Evolutionary conservation across 306 rosid genomes (phyloP).

Genomic region (Bauhinia variegata): DNA sequence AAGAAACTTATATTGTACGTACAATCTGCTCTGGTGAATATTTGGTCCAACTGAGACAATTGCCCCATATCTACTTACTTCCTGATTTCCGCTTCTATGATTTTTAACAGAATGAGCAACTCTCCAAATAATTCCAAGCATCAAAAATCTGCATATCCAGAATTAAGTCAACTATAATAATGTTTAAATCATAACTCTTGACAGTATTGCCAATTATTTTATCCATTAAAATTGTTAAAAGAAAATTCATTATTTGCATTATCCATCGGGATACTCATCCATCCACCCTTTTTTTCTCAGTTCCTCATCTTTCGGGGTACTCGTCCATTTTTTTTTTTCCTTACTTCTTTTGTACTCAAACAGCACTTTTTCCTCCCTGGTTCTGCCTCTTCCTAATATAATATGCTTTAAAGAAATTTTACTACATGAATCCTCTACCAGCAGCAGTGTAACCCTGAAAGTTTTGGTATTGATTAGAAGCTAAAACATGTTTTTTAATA

Average conservation of each 20-base stretch:
- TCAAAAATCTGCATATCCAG: conserved; percentile 58
- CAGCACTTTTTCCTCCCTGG: not conserved
- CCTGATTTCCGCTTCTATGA: conserved; percentile 37
- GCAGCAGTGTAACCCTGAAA: not conserved
- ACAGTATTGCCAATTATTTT: not conserved
- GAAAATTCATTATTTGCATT: not conserved
- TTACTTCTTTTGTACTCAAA: not conserved
- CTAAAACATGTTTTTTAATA: not conserved
- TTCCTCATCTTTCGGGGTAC: too few relatives aligned
- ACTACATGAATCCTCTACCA: not conserved
- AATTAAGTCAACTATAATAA: conserved; percentile 2
- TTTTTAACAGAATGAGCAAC: conserved; percentile 46
- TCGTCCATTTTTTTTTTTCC: not conserved
- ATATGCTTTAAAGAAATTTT: conserved; percentile 1
- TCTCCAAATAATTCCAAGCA: conserved; percentile 53
- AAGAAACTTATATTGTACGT: conserved; percentile 37
- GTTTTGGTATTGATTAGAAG: not conserved
- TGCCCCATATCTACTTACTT: conserved; percentile 48
- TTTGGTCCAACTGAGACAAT: conserved; percentile 41
- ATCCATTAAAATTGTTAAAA: not conserved
- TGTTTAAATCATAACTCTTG: not conserved
- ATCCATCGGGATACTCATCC: conserved; percentile 18
- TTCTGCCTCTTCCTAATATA: not conserved
- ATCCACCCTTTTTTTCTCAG: too few relatives aligned
- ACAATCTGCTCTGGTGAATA: conserved; percentile 45